Conservation (phyloP, 2,329 filamentous ascomycete genomes). For the Alternaria arborescens region DNA sequence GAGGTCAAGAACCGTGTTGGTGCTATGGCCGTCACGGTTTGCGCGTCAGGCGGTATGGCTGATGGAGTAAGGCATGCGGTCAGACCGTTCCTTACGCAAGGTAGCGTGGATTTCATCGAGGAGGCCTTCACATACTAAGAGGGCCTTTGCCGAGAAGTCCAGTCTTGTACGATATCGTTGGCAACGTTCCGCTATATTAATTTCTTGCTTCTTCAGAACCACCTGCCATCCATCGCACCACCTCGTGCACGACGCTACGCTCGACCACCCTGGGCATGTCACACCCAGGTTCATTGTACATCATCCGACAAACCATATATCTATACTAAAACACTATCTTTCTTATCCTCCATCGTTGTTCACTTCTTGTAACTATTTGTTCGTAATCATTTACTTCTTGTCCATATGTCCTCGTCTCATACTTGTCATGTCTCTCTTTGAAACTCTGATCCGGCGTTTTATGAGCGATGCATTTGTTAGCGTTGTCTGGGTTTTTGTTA, state of each 20-base stretch:
- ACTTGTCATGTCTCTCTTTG: slow-evolving; percentile 35
- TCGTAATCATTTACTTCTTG: slow-evolving; percentile 31
- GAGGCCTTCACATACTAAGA: slow-evolving; percentile 70
- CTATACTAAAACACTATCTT: slow-evolving; percentile 14
- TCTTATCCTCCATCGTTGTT: slow-evolving; percentile 12
- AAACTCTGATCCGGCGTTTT: slow-evolving; percentile 7
- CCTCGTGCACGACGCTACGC: slow-evolving; percentile 7
- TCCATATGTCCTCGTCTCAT: slow-evolving; percentile 9
- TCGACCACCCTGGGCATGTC: slow-evolving; percentile 7
- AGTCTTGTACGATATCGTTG: slow-evolving; percentile 2
- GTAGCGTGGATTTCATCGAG: slow-evolving; percentile 68
- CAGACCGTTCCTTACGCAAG: slow-evolving; percentile 60
- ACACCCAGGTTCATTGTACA: slow-evolving; percentile 8
- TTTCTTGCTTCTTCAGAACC: not conserved
- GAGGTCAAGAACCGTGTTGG: slow-evolving; percentile 65
- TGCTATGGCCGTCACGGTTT: slow-evolving; percentile 69
- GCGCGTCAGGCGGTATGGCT: slow-evolving; percentile 69
- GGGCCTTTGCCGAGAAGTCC: not conserved
- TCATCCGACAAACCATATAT: slow-evolving; percentile 3
- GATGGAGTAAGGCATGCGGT: slow-evolving; percentile 67
- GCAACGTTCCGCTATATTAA: slow-evolving; percentile 2
- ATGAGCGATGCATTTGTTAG: slow-evolving; percentile 18
- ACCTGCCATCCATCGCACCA: slow-evolving; percentile 6
- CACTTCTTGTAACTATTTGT: slow-evolving; percentile 37
- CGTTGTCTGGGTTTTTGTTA: not conserved